A percentile compares a stretch with the other conserved stretches of the same genome.
These are phyloP conservation scores for Quercus lobata DNA, from an alignment of 331 rosid genomes.

Conservation along the genomic window DNA sequence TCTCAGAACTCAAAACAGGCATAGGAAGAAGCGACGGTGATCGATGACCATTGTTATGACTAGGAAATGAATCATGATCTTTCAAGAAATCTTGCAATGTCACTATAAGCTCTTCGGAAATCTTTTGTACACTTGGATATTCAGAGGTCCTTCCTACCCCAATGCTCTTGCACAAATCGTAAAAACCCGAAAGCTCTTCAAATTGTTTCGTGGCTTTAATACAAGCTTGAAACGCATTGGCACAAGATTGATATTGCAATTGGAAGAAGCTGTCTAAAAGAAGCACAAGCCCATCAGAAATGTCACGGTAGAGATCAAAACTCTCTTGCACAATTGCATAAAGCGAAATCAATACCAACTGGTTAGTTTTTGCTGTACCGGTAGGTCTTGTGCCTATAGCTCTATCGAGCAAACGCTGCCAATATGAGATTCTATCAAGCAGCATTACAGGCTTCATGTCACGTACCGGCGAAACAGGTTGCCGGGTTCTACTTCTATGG, in stretches of 20 bases:
- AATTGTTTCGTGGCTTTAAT: constrained; percentile 71
- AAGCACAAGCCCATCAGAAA: constrained; percentile 61
- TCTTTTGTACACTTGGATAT: constrained; percentile 64
- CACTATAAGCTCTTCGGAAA: constrained; percentile 70
- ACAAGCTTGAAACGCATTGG: constrained; percentile 60
- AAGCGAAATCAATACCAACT: constrained; percentile 45
- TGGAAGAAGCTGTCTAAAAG: constrained; percentile 73
- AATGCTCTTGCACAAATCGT: constrained; percentile 40
- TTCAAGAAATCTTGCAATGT: constrained; percentile 68
- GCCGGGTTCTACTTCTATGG: neutral
- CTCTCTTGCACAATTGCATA: constrained; percentile 75
- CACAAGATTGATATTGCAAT: constrained; percentile 51
- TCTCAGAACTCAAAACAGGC: constrained; percentile 18
- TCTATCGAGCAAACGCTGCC: constrained; percentile 78
- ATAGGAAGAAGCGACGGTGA: constrained; percentile 14
- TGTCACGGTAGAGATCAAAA: constrained; percentile 63
- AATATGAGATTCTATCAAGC: constrained; percentile 48
- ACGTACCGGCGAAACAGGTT: constrained; percentile 12
- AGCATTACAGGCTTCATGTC: constrained; percentile 68
- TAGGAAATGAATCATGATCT: constrained; percentile 59
- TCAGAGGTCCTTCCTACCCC: constrained; percentile 77
- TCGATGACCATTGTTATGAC: constrained; percentile 10
- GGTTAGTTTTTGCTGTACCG: constrained; percentile 47
- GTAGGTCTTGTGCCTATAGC: constrained; percentile 57
- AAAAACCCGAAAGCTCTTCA: constrained; percentile 55